phyloP scores from a whole-genome alignment of 257 asterid genomes.

The Misopates orontium region DNA sequence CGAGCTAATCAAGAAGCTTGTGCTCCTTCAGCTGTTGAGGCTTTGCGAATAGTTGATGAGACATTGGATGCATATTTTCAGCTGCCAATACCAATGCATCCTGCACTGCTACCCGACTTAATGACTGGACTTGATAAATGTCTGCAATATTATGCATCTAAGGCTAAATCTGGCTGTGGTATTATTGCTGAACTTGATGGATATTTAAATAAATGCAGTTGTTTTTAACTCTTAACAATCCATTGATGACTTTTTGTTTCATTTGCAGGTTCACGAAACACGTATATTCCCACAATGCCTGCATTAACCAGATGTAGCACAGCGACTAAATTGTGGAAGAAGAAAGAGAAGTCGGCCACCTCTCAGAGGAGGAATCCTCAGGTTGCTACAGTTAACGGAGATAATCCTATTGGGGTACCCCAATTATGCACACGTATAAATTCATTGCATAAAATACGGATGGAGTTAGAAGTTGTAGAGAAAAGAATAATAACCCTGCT shows the following conservation, averaged over 20 bases:
- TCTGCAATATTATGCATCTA: slow-evolving; percentile 76
- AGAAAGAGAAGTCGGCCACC: slow-evolving; percentile 64
- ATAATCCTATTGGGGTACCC: slow-evolving; percentile 57
- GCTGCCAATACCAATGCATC: slow-evolving; percentile 97
- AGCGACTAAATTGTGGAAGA: slow-evolving; percentile 72
- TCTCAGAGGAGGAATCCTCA: slow-evolving; percentile 70
- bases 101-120: slow-evolving; percentile 85
- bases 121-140: slow-evolving; percentile 83
- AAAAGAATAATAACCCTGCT: slow-evolving; percentile 80
- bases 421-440: slow-evolving; percentile 89
- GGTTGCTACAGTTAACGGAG: slow-evolving; percentile 72
- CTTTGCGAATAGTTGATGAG: slow-evolving; percentile 80
- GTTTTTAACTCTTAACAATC: slow-evolving; percentile 1
- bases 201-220: slow-evolving; percentile 9
- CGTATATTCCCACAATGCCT: slow-evolving; percentile 80
- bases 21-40: slow-evolving; percentile 90
- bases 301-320: slow-evolving; percentile 83
- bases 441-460: slow-evolving; percentile 70
- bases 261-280: slow-evolving; percentile 71
- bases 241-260: slow-evolving; percentile 11
- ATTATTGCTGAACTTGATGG: slow-evolving; percentile 29
- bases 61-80: slow-evolving; percentile 86
- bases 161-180: slow-evolving; percentile 94
- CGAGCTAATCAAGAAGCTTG: slow-evolving; percentile 77
- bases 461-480: slow-evolving; percentile 78